Evolutionary conservation across 176 grass and related monocot genomes (phyloP).

Genomic region (Eleusine indica): DNA sequence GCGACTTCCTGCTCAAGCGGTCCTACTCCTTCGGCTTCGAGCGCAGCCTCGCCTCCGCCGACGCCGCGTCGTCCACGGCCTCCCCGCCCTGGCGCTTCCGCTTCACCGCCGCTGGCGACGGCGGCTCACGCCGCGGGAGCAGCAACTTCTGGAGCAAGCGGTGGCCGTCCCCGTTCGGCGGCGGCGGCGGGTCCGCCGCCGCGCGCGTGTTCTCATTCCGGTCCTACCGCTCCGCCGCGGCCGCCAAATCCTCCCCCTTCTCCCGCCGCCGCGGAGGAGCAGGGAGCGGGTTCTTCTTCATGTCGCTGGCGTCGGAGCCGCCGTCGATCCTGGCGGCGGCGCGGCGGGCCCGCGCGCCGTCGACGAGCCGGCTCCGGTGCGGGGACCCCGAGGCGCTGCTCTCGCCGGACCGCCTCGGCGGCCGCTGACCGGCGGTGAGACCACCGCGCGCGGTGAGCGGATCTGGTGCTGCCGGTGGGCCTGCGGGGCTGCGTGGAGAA

Average conservation of each 20-base stretch:
- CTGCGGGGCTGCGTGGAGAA: constrained; percentile 33
- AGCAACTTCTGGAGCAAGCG: constrained; percentile 96
- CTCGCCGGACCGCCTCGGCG: constrained; percentile 80
- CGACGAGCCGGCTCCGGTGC: constrained; percentile 84
- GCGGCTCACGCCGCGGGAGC: constrained; percentile 8
- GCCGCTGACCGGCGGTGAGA: neutral
- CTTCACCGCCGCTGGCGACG: constrained; percentile 11
- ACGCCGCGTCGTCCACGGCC: constrained; percentile 61
- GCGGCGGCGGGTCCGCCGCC: constrained; percentile 39
- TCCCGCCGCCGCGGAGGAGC: constrained; percentile 41
- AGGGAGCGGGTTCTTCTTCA: constrained; percentile 61
- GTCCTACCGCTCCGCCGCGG: constrained; percentile 52
- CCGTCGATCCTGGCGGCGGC: constrained; percentile 44
- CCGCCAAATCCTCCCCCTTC: constrained; percentile 64
- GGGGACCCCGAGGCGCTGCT: constrained; percentile 95
- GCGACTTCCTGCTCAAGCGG: constrained; percentile 76
- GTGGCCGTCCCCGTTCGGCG: constrained; percentile 79
- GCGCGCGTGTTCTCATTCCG: constrained; percentile 85
- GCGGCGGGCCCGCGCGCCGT: constrained; percentile 46
- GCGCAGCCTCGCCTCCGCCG: constrained; percentile 52
- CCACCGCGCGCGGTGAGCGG: constrained; percentile 22
- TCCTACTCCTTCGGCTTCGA: constrained; percentile 95
- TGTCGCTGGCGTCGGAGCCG: constrained; percentile 60
- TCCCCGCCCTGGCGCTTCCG: constrained; percentile 75
- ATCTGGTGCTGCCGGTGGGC: constrained; percentile 40